These are phyloP conservation scores for Pseudogymnoascus sp. DNA, from an alignment of 2,329 filamentous ascomycete species.

Conservation along the genomic window DNA sequence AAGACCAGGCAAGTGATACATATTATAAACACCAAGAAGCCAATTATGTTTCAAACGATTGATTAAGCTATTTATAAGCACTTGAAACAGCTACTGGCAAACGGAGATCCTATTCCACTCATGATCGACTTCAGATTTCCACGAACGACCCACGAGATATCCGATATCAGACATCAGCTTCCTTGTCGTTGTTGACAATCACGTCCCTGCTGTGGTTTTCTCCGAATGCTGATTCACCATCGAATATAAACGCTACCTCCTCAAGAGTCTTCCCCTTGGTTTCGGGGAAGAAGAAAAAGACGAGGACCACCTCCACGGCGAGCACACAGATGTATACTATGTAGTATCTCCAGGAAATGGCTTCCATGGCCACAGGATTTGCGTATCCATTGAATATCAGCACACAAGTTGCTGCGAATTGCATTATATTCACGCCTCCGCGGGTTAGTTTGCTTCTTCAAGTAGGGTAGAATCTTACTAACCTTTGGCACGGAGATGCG, in stretches of 20 bases:
- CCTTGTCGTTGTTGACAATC: neutral
- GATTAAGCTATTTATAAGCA: neutral
- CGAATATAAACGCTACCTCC: conserved; percentile 18
- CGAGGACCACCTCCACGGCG: conserved; percentile 10
- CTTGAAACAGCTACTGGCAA: neutral
- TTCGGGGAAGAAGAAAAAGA: conserved; percentile 17
- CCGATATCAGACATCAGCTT: neutral
- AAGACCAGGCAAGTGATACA: no score
- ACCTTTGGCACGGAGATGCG: neutral
- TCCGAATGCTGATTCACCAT: conserved; percentile 15
- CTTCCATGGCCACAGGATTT: conserved; percentile 33
- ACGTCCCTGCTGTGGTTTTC: neutral
- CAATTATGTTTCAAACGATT: neutral
- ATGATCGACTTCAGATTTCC: neutral
- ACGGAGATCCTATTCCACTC: neutral
- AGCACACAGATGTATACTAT: conserved; percentile 17
- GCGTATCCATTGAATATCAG: conserved; percentile 35
- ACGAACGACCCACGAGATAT: neutral
- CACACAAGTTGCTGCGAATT: conserved; percentile 23
- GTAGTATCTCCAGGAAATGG: conserved; percentile 29
- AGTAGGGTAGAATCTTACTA: no score
- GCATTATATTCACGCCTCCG: neutral
- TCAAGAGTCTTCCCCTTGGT: conserved; percentile 17
- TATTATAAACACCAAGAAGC: no score
- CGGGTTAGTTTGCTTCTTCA: no score